Evolutionary conservation across 2,329 filamentous ascomycete genomes (phyloP).

Genomic region (Drechmeria coniospora): DNA sequence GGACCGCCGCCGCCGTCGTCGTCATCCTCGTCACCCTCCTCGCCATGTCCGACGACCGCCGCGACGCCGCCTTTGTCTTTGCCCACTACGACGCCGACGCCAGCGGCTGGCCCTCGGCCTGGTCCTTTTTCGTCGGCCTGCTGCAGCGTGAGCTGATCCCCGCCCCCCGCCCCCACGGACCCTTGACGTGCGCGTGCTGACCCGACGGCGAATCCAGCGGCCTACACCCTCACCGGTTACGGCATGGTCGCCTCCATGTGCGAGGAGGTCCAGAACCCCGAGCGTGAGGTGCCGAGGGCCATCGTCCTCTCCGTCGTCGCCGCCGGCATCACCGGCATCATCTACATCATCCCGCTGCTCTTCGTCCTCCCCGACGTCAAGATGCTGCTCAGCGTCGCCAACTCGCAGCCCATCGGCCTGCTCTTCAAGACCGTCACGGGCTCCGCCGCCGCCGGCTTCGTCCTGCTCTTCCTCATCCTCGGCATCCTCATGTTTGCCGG

Average conservation of each 20-base stretch:
- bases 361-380: slow-evolving; percentile 59
- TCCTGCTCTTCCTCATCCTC: slow-evolving; percentile 58
- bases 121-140: slow-evolving; percentile 41
- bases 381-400: slow-evolving; percentile 47
- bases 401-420: slow-evolving; percentile 59
- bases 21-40: slow-evolving; percentile 57
- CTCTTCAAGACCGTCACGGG: slow-evolving; percentile 65
- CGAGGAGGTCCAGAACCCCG: slow-evolving; percentile 45
- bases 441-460: slow-evolving; percentile 57
- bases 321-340: slow-evolving; percentile 44
- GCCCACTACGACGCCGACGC: slow-evolving; percentile 51
- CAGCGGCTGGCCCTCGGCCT: slow-evolving; percentile 52
- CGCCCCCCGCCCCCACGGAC: too few relatives aligned
- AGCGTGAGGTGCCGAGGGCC: slow-evolving; percentile 48
- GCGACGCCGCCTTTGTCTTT: slow-evolving; percentile 51
- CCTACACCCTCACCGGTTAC: slow-evolving; percentile 29
- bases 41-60: slow-evolving; percentile 47
- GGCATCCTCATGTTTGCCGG: slow-evolving; percentile 67
- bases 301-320: slow-evolving; percentile 53
- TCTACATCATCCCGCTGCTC: slow-evolving; percentile 57
- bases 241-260: slow-evolving; percentile 40
- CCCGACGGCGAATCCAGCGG: slow-evolving; percentile 18
- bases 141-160: slow-evolving; percentile 25
- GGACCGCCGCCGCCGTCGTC: slow-evolving; percentile 54
- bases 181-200: too few relatives aligned